Base-by-base conservation (phyloP, 192 early-diverging fungal genomes). In the Coemansia umbellata region DNA sequence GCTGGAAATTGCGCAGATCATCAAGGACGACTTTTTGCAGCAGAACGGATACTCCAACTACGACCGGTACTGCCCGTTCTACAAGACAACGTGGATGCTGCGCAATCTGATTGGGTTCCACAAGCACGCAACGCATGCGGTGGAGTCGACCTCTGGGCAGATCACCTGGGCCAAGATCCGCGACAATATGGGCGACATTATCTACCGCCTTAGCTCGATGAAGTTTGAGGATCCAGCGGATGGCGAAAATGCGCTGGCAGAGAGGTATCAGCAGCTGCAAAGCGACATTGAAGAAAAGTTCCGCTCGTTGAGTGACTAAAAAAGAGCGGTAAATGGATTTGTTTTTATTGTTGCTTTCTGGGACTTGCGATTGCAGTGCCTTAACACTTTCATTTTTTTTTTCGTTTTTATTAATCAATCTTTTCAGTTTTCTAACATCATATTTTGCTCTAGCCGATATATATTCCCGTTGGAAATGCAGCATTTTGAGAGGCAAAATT, bases 1-100 rank as follows among this genome's bases (percentile, higher is more conserved):
- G 14, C 84, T 99, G 35, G 97, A 99, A 56, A 81, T 98, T 48
- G 97, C 97, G 48, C 90, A 89, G 56, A 84, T 99, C 60, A 90
- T 99, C 68, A 99, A 99, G 86, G 97, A 99, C 63, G 97, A 99
- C 78, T 99, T 99, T 81, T 81, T 99, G 75, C 97, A 99, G 80
- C 97, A 99, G 76, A 99, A 99, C 77, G 95, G 95, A 27, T 99
- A 98, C 82, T 95, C 93, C 43, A 82, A 81, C 63, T 99, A 99
- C 69, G 97, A 99, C 78, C 90, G 94, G 43, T 98, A 88, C 85
- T 98, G 97, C 69, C 97, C 97, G 30, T 98, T 99, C 85, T 99
- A 90, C 84, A 99, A 99, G 85, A 97, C 97, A 13, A 91, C 89
- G 8, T 95, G 94, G 81, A 92, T 99, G 87, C 83, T 99, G 73